Percentiles rank a stretch among this genome's conserved stretches.
Evolutionary conservation across 768 basidiomycete genomes (phyloP).

Genomic region (Hydnomerulius pinastri): DNA sequence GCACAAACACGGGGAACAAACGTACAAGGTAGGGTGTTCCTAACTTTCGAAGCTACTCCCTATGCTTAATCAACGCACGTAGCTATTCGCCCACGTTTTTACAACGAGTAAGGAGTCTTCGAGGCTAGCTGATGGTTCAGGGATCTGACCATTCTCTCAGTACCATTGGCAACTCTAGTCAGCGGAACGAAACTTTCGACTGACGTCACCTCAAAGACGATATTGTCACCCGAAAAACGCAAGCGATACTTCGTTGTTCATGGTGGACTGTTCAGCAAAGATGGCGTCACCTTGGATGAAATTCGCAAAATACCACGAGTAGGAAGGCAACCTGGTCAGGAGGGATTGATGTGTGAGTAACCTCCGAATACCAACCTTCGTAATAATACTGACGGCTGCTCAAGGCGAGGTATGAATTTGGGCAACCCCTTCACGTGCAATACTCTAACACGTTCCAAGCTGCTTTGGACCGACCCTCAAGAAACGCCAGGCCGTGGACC

Average conservation of each 20-base stretch:
- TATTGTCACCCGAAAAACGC: conserved; percentile 78
- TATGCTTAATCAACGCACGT: conserved; percentile 5
- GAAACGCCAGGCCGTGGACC: conserved; percentile 87
- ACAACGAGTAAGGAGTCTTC: conserved; percentile 63
- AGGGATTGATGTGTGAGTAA: conserved; percentile 89
- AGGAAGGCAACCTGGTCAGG: conserved; percentile 89
- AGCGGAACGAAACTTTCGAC: conserved; percentile 64
- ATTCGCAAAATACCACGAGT: conserved; percentile 86
- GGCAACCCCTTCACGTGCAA: not conserved
- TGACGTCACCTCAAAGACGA: conserved; percentile 45
- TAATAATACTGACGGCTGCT: conserved; percentile 9
- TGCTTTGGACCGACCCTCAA: conserved; percentile 98
- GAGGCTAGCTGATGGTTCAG: not conserved
- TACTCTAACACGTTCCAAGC: conserved; percentile 40
- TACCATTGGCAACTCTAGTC: conserved; percentile 88
- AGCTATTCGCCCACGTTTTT: conserved; percentile 95
- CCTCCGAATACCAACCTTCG: too few relatives aligned
- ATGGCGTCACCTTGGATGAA: conserved; percentile 92
- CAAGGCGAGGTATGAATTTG: conserved; percentile 59
- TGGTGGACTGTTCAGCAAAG: conserved; percentile 94
- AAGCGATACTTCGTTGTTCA: conserved; percentile 96
- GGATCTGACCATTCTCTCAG: conserved; percentile 42
- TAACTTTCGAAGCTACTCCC: conserved; percentile 1
- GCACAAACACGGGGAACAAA: conserved; percentile 94
- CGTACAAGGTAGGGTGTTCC: conserved; percentile 68